phyloP scores from a whole-genome alignment of 2,329 filamentous ascomycete species.

The Paraconiothyrium sp. region DNA sequence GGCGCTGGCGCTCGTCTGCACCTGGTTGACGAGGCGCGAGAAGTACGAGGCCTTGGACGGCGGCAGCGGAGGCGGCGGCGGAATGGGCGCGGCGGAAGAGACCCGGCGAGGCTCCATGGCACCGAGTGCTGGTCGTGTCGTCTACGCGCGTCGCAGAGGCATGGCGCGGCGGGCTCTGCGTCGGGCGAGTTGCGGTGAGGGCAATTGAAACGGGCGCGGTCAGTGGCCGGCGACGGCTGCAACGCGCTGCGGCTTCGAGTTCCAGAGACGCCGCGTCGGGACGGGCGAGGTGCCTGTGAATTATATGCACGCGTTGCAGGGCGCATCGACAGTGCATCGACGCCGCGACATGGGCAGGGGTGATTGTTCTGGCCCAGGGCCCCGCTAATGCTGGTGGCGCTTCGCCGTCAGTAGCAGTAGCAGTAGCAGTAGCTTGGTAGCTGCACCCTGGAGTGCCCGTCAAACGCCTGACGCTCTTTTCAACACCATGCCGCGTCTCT shows the following conservation, averaged over 20 bases:
- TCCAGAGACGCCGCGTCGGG: conserved; percentile 16
- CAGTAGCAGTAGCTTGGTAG: background rate
- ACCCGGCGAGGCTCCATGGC: conserved; percentile 26
- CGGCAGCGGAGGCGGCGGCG: conserved; percentile 48
- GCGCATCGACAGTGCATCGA: background rate
- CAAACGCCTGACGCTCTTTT: conserved; percentile 11
- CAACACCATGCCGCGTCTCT: conserved; percentile 22
- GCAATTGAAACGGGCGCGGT: background rate
- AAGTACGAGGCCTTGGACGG: conserved; percentile 51
- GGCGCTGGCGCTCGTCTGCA: conserved; percentile 53
- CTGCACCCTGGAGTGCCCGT: background rate
- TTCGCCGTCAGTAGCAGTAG: background rate
- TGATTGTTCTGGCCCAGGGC: background rate
- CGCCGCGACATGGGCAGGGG: background rate
- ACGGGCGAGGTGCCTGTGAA: conserved; percentile 9
- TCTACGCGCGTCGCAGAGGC: conserved; percentile 15
- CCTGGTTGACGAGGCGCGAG: conserved; percentile 64
- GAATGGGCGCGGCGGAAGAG: conserved; percentile 31
- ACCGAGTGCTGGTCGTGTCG: conserved; percentile 17
- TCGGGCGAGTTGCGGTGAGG: conserved; percentile 17
- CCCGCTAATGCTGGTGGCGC: conserved; percentile 1
- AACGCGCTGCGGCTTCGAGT: conserved; percentile 6
- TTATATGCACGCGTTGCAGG: conserved; percentile 10
- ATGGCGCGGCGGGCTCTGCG: conserved; percentile 1
- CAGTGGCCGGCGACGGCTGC: background rate